These are phyloP conservation scores for Geotrichum bryndzae DNA, from an alignment of 1,139 yeast species.

Conservation along the genomic window DNA sequence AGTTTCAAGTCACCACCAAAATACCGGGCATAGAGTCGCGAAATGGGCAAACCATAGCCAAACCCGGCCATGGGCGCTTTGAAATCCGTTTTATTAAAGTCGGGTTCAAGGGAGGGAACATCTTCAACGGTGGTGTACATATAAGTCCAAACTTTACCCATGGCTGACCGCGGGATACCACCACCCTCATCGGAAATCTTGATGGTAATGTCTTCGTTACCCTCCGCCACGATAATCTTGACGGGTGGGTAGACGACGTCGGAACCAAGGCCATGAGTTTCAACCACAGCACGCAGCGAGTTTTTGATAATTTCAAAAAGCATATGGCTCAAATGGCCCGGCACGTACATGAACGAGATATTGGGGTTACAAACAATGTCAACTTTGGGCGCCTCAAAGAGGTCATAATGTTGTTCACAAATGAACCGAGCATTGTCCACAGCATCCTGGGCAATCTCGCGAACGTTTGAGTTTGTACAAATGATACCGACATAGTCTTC, in stretches of 20 bases:
- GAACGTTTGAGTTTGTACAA: constrained; percentile 72
- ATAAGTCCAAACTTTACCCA: constrained; percentile 86
- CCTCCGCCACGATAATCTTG: constrained; percentile 84
- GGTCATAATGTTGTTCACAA: constrained; percentile 81
- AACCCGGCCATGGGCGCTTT: constrained; percentile 94
- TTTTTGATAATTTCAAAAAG: constrained; percentile 78
- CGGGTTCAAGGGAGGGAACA: constrained; percentile 63
- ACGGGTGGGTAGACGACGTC: constrained; percentile 73
- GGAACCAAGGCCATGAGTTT: constrained; percentile 53
- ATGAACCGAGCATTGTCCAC: constrained; percentile 81
- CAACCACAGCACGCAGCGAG: constrained; percentile 79
- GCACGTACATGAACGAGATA: constrained; percentile 77
- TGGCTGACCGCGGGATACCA: constrained; percentile 79
- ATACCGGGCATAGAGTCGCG: constrained; percentile 79
- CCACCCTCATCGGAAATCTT: constrained; percentile 94
- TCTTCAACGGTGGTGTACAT: constrained; percentile 81
- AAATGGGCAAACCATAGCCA: constrained; percentile 86
- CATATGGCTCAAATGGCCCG: constrained; percentile 87
- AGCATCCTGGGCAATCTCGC: constrained; percentile 76
- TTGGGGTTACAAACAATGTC: constrained; percentile 67
- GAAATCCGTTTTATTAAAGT: constrained; percentile 46
- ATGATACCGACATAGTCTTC: constrained; percentile 76
- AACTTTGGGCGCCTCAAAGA: constrained; percentile 76
- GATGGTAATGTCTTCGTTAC: constrained; percentile 87
- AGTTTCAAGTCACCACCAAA: constrained; percentile 87